Evolutionary conservation across 208 protist species (phyloP).

Genomic region (Leptomonas pyrrhocoris): DNA sequence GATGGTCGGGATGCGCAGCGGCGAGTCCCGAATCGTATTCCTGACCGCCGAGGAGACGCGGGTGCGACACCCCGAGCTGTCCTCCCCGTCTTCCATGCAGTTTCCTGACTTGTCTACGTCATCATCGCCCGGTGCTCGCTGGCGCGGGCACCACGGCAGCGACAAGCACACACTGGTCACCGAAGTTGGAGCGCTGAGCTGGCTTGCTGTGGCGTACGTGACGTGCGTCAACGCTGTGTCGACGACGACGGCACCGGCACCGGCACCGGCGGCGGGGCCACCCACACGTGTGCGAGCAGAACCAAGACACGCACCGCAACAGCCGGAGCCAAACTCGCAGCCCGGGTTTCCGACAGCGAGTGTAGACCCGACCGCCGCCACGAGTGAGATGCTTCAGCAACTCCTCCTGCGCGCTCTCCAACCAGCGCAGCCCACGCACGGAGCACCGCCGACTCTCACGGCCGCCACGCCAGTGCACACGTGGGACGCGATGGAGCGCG

Average conservation of each 20-base stretch:
- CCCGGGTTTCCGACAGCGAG: not conserved
- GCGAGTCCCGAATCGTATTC: slow-evolving; percentile 51
- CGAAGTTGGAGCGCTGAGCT: not conserved
- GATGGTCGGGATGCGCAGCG: slow-evolving; percentile 50
- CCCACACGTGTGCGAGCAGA: not conserved
- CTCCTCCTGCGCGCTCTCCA: slow-evolving; percentile 53
- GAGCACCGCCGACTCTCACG: not conserved
- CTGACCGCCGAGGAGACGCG: slow-evolving; percentile 41
- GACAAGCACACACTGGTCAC: not conserved
- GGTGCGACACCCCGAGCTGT: slow-evolving; percentile 34
- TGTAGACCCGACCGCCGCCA: not conserved
- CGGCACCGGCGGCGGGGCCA: too few species aligned
- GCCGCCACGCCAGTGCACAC: not conserved
- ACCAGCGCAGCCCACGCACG: slow-evolving; percentile 15
- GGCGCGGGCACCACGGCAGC: not conserved
- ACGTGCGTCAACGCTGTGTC: slow-evolving; percentile 13
- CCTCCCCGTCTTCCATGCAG: not conserved
- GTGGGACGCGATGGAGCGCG: slow-evolving; percentile 35
- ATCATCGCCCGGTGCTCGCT: not conserved
- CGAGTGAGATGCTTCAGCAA: slow-evolving; percentile 41
- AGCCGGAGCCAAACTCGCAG: not conserved
- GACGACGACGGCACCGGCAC: not conserved
- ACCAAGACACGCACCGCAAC: slow-evolving; percentile 4
- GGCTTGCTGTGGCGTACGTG: slow-evolving; percentile 29
- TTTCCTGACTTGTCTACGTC: not conserved